phyloP scores from a whole-genome alignment of 2,329 filamentous ascomycete species.

The Claviceps fusiformis region DNA sequence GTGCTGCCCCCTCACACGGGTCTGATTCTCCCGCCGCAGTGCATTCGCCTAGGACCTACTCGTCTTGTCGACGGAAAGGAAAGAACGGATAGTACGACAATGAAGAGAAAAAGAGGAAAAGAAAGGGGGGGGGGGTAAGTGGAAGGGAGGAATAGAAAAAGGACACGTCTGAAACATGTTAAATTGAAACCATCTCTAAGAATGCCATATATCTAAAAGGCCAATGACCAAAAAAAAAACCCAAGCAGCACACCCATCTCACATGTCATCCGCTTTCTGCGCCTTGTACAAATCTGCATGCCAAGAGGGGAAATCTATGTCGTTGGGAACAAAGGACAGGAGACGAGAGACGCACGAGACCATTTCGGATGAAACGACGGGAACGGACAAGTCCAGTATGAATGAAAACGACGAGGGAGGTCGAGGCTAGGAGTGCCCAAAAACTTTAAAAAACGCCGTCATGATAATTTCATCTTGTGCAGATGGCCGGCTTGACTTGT shows the following conservation, averaged over 20 bases:
- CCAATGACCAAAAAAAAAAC: too few relatives aligned
- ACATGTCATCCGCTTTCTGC: background rate
- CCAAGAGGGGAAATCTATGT: background rate
- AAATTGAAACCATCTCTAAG: too few relatives aligned
- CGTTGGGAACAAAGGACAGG: background rate
- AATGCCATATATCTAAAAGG: background rate
- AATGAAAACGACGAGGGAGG: too few relatives aligned
- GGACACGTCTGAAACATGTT: too few relatives aligned
- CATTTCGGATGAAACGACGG: background rate
- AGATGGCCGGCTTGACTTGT: background rate
- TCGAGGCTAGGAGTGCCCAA: background rate
- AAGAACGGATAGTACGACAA: too few relatives aligned
- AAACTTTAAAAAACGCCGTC: background rate
- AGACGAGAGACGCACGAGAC: background rate
- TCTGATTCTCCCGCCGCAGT: too few relatives aligned
- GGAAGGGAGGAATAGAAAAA: too few relatives aligned
- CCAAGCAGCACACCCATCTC: background rate
- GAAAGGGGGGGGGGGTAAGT: background rate
- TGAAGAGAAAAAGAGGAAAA: background rate
- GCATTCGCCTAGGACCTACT: too few relatives aligned
- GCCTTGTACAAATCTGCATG: background rate
- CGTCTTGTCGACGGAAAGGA: too few relatives aligned
- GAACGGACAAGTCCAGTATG: background rate
- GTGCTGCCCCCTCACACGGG: too few relatives aligned
- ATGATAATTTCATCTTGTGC: slow-evolving; percentile 4